Conservation (phyloP, 805 yeast genomes). For the Wickerhamiella sergipiensis region DNA sequence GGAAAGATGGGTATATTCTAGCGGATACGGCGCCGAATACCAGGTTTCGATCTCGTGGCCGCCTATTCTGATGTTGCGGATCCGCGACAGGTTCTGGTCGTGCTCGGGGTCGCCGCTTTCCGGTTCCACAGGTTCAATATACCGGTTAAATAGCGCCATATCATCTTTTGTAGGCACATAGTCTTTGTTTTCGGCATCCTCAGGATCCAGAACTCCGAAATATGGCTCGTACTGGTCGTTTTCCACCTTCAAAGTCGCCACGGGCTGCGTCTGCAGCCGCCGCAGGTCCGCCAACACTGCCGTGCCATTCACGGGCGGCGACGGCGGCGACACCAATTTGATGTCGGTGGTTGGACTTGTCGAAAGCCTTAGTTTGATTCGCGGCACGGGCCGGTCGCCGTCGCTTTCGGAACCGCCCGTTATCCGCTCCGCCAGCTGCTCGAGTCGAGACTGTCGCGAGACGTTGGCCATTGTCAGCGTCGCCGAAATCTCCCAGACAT, state of each 20-base stretch:
- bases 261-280: neutral
- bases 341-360: neutral
- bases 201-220: constrained; percentile 6
- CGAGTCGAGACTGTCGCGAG: neutral
- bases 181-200: neutral
- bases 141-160: neutral
- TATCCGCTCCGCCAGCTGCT: neutral
- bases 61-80: constrained; percentile 56
- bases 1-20: constrained; percentile 52
- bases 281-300: neutral
- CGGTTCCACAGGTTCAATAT: constrained; percentile 1
- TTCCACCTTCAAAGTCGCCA: neutral
- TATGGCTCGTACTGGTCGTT: constrained; percentile 5
- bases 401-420: neutral
- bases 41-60: constrained; percentile 71
- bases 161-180: neutral
- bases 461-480: neutral
- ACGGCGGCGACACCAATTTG: neutral
- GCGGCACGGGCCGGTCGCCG: neutral
- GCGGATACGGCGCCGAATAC: constrained; percentile 90
- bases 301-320: too few species aligned
- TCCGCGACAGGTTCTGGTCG: constrained; percentile 24
- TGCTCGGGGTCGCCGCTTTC: neutral
- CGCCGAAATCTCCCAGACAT: too few species aligned
- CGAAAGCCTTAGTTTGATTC: neutral